Conservation (phyloP, 2,329 filamentous ascomycete species). For the Talaromyces sp. region DNA sequence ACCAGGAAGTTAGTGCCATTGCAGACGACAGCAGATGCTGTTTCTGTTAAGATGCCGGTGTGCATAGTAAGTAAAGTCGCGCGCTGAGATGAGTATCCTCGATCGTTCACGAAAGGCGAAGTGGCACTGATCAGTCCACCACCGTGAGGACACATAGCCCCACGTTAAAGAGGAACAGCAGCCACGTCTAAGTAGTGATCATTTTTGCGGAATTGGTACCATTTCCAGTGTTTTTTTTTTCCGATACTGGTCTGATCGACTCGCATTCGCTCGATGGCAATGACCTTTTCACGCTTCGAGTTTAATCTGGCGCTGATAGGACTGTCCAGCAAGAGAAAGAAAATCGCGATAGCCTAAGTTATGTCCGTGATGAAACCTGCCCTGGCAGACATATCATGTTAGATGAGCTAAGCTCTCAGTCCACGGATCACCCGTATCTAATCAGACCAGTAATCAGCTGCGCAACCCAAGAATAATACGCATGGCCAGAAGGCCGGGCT, state of each 20-base stretch:
- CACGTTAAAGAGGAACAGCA: slow-evolving; percentile 29
- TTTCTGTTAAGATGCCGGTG: slow-evolving; percentile 44
- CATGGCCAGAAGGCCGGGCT: background rate
- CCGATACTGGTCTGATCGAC: background rate
- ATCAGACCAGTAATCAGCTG: background rate
- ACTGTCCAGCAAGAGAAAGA: background rate
- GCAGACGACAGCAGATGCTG: slow-evolving; percentile 37
- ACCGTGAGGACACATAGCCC: background rate
- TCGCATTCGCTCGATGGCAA: background rate
- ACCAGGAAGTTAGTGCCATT: background rate
- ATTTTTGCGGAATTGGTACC: background rate
- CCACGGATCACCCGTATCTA: background rate
- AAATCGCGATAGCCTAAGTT: background rate
- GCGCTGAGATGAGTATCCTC: slow-evolving; percentile 32
- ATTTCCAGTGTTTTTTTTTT: background rate
- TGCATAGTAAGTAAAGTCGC: background rate
- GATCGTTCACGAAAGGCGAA: slow-evolving; percentile 56
- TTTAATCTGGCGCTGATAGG: background rate
- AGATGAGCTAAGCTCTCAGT: background rate
- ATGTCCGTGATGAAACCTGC: background rate
- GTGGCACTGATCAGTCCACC: slow-evolving; percentile 54
- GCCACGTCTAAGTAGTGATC: background rate
- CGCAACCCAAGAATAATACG: background rate
- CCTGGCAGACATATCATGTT: background rate
- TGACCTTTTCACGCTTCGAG: background rate